Evolutionary conservation across 1,284 basidiomycete genomes (phyloP).

Genomic region (Sparassis latifolia): DNA sequence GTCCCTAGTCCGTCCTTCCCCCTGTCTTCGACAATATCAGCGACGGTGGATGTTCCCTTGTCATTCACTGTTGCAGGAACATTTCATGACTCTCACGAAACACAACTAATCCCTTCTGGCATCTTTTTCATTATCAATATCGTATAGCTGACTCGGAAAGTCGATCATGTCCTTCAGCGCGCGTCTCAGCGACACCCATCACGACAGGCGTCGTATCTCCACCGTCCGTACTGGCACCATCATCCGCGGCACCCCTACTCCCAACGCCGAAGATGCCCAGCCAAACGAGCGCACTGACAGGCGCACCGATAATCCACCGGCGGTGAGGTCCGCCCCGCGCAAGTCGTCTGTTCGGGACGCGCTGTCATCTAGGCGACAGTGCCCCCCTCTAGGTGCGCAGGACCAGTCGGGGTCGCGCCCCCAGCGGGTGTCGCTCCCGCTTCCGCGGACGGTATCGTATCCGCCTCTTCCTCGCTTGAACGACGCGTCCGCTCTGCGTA

Average conservation of each 20-base stretch:
- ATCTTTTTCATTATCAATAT: too few relatives aligned
- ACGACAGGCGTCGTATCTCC: background rate
- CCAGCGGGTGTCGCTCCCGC: background rate
- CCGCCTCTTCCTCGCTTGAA: background rate
- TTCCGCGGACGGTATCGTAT: background rate
- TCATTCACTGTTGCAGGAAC: too few relatives aligned
- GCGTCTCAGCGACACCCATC: background rate
- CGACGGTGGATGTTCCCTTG: too few relatives aligned
- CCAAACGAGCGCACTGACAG: constrained; percentile 15
- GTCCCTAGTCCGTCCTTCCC: too few relatives aligned
- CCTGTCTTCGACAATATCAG: too few relatives aligned
- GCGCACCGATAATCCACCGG: constrained; percentile 6
- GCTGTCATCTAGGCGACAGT: background rate
- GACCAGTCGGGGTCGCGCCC: background rate
- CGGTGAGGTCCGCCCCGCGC: constrained; percentile 1
- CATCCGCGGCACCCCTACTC: background rate
- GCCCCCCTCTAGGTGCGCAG: background rate
- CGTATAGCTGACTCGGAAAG: too few relatives aligned
- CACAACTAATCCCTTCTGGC: too few relatives aligned
- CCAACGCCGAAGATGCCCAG: constrained; percentile 12
- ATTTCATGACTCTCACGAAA: too few relatives aligned
- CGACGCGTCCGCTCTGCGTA: background rate
- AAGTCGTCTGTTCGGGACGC: background rate
- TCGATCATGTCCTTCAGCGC: background rate
- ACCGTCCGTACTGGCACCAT: background rate